phyloP scores from a whole-genome alignment of 176 grass and related monocot genomes.

The Cenchrus fungigraminus region DNA sequence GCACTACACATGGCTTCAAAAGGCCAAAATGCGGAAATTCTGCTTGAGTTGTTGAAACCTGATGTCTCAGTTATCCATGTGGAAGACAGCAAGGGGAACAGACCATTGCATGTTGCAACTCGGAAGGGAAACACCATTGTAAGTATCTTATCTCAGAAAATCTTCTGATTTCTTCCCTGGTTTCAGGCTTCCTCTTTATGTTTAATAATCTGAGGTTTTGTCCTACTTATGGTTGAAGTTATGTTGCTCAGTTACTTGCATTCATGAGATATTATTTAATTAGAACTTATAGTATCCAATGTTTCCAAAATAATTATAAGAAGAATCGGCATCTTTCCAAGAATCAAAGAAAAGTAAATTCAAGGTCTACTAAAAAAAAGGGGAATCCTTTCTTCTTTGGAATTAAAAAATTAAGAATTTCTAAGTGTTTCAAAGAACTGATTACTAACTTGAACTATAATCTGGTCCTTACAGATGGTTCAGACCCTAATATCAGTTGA shows the following conservation, averaged over 20 bases:
- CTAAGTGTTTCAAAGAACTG: neutral
- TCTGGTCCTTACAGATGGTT: constrained; percentile 67
- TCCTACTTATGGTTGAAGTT: constrained; percentile 27
- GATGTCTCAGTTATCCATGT: constrained; percentile 74
- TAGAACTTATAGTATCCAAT: neutral
- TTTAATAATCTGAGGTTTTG: neutral
- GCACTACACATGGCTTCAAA: constrained; percentile 96
- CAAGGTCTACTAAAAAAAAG: neutral
- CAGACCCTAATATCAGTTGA: constrained; percentile 68
- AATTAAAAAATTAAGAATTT: constrained; percentile 19
- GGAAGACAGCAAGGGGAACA: constrained; percentile 89
- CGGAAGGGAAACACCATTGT: constrained; percentile 85
- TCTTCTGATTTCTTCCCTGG: constrained; percentile 15
- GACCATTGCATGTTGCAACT: constrained; percentile 85
- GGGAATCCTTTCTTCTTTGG: neutral
- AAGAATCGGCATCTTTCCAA: neutral
- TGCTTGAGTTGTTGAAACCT: constrained; percentile 77
- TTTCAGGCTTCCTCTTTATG: neutral
- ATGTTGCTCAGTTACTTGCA: constrained; percentile 2
- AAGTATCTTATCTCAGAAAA: constrained; percentile 46
- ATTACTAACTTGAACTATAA: constrained; percentile 13
- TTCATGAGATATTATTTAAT: constrained; percentile 31
- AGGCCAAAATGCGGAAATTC: constrained; percentile 82
- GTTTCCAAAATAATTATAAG: constrained; percentile 4
- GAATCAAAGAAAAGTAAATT: constrained; percentile 26